Conservation (phyloP, 768 basidiomycete genomes). For the Mycena galericulata region DNA sequence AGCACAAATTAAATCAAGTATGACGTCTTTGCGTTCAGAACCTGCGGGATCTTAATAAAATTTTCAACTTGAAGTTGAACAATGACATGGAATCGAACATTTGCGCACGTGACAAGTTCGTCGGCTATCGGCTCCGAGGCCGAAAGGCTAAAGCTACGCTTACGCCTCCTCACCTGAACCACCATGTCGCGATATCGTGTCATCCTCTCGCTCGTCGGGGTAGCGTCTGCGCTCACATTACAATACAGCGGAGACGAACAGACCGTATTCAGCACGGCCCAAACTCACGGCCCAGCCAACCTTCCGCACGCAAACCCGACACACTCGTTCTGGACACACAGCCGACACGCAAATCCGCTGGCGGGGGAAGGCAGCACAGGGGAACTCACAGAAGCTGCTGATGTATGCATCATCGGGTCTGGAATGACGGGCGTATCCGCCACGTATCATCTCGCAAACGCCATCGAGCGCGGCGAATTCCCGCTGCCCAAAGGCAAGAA, state of each 20-base stretch:
- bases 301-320: conserved; percentile 74
- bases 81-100: no score
- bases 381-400: conserved; percentile 66
- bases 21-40: no score
- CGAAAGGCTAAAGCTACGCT: no score
- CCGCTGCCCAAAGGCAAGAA: conserved; percentile 18
- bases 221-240: conserved; percentile 14
- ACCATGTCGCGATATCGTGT: conserved; percentile 9
- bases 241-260: background rate
- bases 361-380: conserved; percentile 76
- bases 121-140: no score
- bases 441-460: conserved; percentile 76
- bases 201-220: background rate
- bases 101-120: no score
- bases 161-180: background rate
- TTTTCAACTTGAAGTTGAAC: no score
- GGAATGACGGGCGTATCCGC: conserved; percentile 83
- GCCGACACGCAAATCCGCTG: conserved; percentile 72
- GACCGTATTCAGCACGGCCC: background rate
- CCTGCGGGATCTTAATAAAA: no score
- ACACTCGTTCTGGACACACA: conserved; percentile 78
- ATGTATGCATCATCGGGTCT: conserved; percentile 83
- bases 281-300: conserved; percentile 24
- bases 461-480: conserved; percentile 28
- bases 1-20: no score